A percentile compares a stretch with the other conserved stretches of the same genome.
Evolutionary conservation across 2,329 filamentous ascomycete species (phyloP).

Genomic region (Paramyrothecium roridum): DNA sequence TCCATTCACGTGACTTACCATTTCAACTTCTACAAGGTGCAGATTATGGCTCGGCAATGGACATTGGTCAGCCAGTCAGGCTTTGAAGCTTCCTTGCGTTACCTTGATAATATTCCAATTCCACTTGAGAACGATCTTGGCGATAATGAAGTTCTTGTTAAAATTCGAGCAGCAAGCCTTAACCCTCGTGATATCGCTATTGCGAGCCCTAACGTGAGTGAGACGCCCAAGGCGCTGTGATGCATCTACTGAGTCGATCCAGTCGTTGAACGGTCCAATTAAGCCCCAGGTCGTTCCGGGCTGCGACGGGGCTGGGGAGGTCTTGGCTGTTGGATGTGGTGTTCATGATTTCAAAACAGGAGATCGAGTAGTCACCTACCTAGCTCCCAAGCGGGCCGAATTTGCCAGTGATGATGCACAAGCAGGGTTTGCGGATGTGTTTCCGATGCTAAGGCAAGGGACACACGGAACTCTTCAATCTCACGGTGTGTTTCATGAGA

Average conservation of each 20-base stretch:
- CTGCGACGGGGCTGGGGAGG: constrained; percentile 39
- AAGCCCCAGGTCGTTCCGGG: constrained; percentile 19
- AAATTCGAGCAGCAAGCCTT: background rate
- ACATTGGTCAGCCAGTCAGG: background rate
- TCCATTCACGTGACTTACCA: background rate
- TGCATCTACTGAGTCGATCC: background rate
- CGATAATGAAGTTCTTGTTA: background rate
- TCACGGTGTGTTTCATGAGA: constrained; percentile 55
- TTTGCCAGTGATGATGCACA: constrained; percentile 17
- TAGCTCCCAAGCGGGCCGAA: constrained; percentile 18
- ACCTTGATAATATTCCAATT: background rate
- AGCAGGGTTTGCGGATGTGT: constrained; percentile 18
- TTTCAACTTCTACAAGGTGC: background rate
- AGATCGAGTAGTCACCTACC: constrained; percentile 54
- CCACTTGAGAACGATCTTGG: background rate
- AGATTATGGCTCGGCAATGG: background rate
- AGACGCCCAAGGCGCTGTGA: background rate
- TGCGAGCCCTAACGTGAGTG: background rate
- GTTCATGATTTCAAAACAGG: constrained; percentile 44
- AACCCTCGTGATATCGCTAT: background rate
- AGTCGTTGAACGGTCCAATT: background rate
- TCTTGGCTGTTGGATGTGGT: constrained; percentile 47
- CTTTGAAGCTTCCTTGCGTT: background rate
- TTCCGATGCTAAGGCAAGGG: constrained; percentile 52
- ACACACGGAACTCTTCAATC: constrained; percentile 56